Evolutionary conservation across 306 rosid species (phyloP).

Genomic region (Ammopiptanthus mongolicus): DNA sequence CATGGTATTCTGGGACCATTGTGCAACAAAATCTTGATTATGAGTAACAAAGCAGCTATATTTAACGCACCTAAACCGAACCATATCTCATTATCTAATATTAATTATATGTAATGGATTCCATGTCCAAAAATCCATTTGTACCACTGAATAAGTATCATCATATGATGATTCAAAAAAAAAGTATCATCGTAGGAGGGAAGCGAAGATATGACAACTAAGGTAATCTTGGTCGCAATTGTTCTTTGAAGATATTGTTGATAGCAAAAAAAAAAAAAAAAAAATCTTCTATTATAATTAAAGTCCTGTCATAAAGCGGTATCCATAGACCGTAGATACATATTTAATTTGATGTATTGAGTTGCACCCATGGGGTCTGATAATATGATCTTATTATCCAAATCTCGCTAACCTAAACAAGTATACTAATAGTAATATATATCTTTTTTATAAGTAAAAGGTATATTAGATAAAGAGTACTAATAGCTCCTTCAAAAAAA

Average conservation of each 20-base stretch:
- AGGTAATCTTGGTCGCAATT: slow-evolving; percentile 7
- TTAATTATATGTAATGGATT: neutral
- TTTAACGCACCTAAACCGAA: neutral
- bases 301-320: neutral
- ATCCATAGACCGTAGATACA: neutral
- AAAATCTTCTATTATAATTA: too few species aligned
- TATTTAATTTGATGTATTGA: neutral
- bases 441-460: too few species aligned
- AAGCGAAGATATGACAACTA: slow-evolving; percentile 29
- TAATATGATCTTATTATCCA: neutral
- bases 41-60: neutral
- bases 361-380: neutral
- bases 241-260: neutral
- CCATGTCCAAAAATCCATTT: neutral
- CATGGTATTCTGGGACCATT: neutral
- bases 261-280: too few species aligned
- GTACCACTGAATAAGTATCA: neutral
- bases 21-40: neutral
- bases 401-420: neutral
- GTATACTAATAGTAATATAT: neutral
- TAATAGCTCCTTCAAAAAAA: too few species aligned
- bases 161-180: too few species aligned
- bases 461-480: too few species aligned
- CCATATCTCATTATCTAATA: neutral
- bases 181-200: neutral